Base-by-base conservation (phyloP, 2,329 filamentous ascomycete genomes). In the Aspergillus floridensis region DNA sequence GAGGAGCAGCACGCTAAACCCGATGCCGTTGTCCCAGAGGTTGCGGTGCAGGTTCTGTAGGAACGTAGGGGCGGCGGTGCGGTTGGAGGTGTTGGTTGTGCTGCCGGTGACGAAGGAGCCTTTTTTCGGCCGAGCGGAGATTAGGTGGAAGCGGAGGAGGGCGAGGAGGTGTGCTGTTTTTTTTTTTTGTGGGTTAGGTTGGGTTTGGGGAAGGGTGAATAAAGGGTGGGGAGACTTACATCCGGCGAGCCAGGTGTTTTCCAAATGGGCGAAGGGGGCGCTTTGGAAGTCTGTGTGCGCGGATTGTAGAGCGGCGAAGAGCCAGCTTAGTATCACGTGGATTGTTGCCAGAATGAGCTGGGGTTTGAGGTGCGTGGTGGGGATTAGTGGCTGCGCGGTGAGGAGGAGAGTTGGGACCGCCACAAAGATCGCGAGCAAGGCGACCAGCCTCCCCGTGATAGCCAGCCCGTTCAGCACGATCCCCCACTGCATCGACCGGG, bases 81-180 rank as follows among this genome's bases (percentile, higher is more conserved):
- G 60, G 29, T 70, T 71, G 59, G 64, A 69, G 0, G 67, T 60
- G 49, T 72, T 72, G 2, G 61, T 62, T 3, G 57, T 66, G 59
- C 69, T 71, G 12, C 70, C 70, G 1, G 70, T 72, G 3, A 72
- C 67, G 32, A 71, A 70, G 5, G 70, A 72, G 3, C 70, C 69
- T 35, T 35, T 35, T 19, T 68, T 67, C 1, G 69, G 70, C 21
- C 67, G 70, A 44, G 54, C 63, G 14, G 68, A 60, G 2, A 70
- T 31, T 5, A 66, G 49, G 26, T 71, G 64, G 31, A 70, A 72
- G 49, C 61, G 59, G 7, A 65, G 8, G 32, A 72, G 60, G 3
- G 7, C n/a, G 2, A 51, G 26, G 7, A 3, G 11, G 11, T 35
- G 32, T 35, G 32, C 32, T 29, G n/a, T 24, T 56, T 24, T 7